A percentile compares a stretch with the other conserved stretches of the same genome.
These are phyloP conservation scores for Penicillium chermesinum DNA, from an alignment of 495 filamentous ascomycete species.

Conservation along the genomic window DNA sequence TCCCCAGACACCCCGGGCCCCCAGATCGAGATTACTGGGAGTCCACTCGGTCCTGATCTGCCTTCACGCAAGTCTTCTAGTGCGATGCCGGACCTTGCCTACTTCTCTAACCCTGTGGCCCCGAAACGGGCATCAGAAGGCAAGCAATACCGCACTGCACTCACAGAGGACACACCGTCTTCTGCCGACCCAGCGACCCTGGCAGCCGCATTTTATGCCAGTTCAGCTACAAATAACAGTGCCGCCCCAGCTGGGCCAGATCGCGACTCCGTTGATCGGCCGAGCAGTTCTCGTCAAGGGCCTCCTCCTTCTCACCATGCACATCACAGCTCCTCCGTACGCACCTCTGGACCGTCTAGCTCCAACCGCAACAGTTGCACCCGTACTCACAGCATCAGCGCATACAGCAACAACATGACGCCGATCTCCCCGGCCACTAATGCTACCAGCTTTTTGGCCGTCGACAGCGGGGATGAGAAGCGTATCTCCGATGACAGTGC, in stretches of 20 bases:
- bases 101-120: slow-evolving; percentile 23
- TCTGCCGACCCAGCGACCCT: slow-evolving; percentile 27
- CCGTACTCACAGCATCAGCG: slow-evolving; percentile 40
- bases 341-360: slow-evolving; percentile 31
- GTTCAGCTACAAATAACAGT: slow-evolving; percentile 11
- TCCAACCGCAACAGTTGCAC: slow-evolving; percentile 42
- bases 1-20: slow-evolving; percentile 39
- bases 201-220: slow-evolving; percentile 31
- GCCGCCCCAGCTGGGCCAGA: slow-evolving; percentile 14
- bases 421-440: slow-evolving; percentile 47
- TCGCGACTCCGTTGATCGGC: slow-evolving; percentile 17
- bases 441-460: slow-evolving; percentile 47
- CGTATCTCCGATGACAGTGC: slow-evolving; percentile 27
- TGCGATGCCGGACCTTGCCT: slow-evolving; percentile 31
- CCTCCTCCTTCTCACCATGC: slow-evolving; percentile 28
- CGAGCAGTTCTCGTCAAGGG: slow-evolving; percentile 31
- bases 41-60: slow-evolving; percentile 14
- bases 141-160: slow-evolving; percentile 13
- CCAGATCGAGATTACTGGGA: slow-evolving; percentile 38
- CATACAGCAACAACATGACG: slow-evolving; percentile 42
- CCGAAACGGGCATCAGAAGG: slow-evolving; percentile 9
- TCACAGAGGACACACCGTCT: slow-evolving; percentile 12
- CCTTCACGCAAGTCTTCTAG: slow-evolving; percentile 36
- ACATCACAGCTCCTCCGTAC: slow-evolving; percentile 34
- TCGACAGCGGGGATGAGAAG: slow-evolving; percentile 46